A percentile compares a stretch with the other conserved stretches of the same genome.
phyloP scores from a whole-genome alignment of 1,139 yeast genomes.

The Saccharomyces hybrid region DNA sequence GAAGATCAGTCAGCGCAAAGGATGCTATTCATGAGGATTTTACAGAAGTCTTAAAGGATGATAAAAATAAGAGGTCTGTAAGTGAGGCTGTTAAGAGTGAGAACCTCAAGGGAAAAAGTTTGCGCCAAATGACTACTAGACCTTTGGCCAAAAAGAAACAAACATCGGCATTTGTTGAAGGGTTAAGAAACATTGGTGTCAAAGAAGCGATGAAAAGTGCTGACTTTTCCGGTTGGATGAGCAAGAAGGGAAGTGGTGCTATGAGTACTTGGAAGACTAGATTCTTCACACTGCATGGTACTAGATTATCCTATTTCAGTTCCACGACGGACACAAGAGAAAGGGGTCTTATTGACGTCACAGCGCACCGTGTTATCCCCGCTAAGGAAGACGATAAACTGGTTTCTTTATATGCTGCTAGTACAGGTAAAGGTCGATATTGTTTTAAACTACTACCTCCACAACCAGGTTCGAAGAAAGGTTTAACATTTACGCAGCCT shows the following conservation, averaged over 20 bases:
- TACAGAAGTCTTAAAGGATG: constrained; percentile 14
- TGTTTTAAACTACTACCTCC: constrained; percentile 95
- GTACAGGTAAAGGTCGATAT: constrained; percentile 86
- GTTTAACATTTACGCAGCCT: constrained; percentile 93
- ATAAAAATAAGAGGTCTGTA: constrained; percentile 25
- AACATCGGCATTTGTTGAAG: constrained; percentile 92
- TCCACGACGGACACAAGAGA: constrained; percentile 76
- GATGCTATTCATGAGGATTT: constrained; percentile 10
- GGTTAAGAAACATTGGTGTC: constrained; percentile 70
- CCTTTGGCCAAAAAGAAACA: constrained; percentile 42
- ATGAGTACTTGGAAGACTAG: constrained; percentile 87
- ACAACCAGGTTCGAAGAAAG: constrained; percentile 93
- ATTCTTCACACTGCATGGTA: constrained; percentile 84
- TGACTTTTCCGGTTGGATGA: constrained; percentile 88
- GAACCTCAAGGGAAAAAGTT: constrained; percentile 25
- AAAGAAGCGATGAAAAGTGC: constrained; percentile 73
- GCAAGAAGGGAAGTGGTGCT: constrained; percentile 81
- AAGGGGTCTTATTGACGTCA: constrained; percentile 89
- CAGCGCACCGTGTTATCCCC: constrained; percentile 86
- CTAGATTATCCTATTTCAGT: constrained; percentile 81
- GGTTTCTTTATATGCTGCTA: constrained; percentile 81
- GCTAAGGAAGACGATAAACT: constrained; percentile 66
- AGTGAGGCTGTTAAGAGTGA: constrained; percentile 30
- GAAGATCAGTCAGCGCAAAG: constrained; percentile 29
- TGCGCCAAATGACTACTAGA: constrained; percentile 23